Percentiles rank a stretch among this genome's conserved stretches.
Evolutionary conservation across 1,139 yeast species (phyloP).

Genomic region (Kurtzmaniella quercitrusa): DNA sequence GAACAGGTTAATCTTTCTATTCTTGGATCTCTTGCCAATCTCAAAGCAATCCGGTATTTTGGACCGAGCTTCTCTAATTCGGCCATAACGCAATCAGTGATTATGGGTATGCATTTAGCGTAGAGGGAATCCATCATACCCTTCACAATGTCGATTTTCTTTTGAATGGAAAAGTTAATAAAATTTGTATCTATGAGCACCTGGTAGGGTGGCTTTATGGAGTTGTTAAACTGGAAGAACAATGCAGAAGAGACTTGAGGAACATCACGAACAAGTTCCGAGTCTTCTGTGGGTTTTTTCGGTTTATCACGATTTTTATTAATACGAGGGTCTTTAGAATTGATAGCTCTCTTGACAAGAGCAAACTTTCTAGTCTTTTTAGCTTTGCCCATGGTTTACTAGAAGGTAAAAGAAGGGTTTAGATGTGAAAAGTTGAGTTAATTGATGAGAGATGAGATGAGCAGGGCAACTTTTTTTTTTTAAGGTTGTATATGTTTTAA

Average conservation of each 20-base stretch:
- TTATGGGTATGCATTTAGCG: conserved; percentile 93
- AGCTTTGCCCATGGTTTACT: conserved; percentile 78
- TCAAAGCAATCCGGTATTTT: conserved; percentile 85
- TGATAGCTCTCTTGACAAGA: conserved; percentile 76
- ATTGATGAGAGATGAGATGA: conserved; percentile 3
- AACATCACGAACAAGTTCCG: conserved; percentile 75
- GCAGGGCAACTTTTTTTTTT: background rate
- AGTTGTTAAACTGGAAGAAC: conserved; percentile 89
- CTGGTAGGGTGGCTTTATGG: conserved; percentile 95
- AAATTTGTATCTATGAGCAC: conserved; percentile 94
- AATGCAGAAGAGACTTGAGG: conserved; percentile 96
- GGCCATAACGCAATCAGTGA: conserved; percentile 97
- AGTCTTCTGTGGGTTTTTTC: conserved; percentile 49
- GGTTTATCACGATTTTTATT: conserved; percentile 20
- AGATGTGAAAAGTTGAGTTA: background rate
- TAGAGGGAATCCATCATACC: conserved; percentile 95
- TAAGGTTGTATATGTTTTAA: background rate
- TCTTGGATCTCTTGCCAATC: conserved; percentile 90
- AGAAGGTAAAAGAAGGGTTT: background rate
- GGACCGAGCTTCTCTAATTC: conserved; percentile 96
- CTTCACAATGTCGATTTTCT: conserved; percentile 84
- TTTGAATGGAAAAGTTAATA: conserved; percentile 91
- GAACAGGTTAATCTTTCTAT: conserved; percentile 82
- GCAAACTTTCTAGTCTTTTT: conserved; percentile 94
- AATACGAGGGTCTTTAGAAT: conserved; percentile 67